Evolutionary conservation across 495 filamentous ascomycete genomes (phyloP), one percentile per base, ranked within the genome.

Genomic region (Penicillium crystallinum): DNA sequence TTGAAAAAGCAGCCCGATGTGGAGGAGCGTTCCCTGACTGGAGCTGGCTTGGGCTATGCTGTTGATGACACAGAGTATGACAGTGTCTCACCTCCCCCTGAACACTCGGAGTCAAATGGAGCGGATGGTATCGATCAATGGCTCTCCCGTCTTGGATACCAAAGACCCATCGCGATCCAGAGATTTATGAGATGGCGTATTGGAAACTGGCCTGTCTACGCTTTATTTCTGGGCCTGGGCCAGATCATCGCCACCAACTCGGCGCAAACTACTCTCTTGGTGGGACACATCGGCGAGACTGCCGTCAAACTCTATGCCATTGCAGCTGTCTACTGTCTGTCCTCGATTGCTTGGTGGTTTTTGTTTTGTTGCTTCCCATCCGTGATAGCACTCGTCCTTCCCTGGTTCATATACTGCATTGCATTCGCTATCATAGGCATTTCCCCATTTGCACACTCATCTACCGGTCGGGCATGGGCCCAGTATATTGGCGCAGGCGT

Each of bases 201-300:
- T 23, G 71, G 67, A 17, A 81, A 86, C 56, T 90, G 87, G 87
- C 87, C 87, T 0, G 54, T 89, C 7, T 90, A 90, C 66, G 80
- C 84, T 6, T 75, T 90, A 49, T 70, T 89, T 34, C 61, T 76
- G 3, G 84, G 84, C 38, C 71, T 88, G 0, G 83, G 82, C 4
- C 85, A 89, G 56, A 81, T 89, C 55, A 80, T 89, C 23, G 83
- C 85, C 0, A 81, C 83, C 43, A 87, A 85, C 66, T 86, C 81
- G 1, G 88, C 87, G 61, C 85, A 89, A 55, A 82, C 88, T 55
- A 86, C 83, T 3, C 74, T 89, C 19, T 73, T 89, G 11, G 81
- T 80, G 0, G 85, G 85, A 17, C 77, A 85, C 55, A 71, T 82
- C 15, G 83, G 80, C 10, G 74, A 88, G 57, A 77, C 77, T 0